These are phyloP conservation scores for Brasilioporus rufonigricans DNA, from an alignment of 768 basidiomycete genomes.

Conservation along the genomic window DNA sequence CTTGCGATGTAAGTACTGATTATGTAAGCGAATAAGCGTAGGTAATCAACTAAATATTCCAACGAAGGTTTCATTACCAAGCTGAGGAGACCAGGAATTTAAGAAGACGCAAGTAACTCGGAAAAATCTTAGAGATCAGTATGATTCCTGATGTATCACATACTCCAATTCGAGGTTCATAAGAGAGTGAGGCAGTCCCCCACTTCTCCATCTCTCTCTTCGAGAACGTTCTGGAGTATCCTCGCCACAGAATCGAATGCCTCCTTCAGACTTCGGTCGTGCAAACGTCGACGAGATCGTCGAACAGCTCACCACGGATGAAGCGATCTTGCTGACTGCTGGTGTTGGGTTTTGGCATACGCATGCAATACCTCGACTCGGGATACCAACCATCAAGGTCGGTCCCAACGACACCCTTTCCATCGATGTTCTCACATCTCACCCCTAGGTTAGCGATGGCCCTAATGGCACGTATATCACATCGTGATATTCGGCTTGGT, in stretches of 20 bases:
- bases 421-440: not conserved
- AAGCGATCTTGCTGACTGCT: constrained; percentile 68
- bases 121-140: constrained; percentile 11
- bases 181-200: not conserved
- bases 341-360: constrained; percentile 83
- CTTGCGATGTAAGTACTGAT: not conserved
- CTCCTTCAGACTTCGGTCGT: constrained; percentile 66
- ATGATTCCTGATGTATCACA: constrained; percentile 15
- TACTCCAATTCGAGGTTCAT: constrained; percentile 7
- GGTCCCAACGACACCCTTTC: constrained; percentile 6
- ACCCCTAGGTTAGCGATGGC: constrained; percentile 65
- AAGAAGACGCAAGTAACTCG: constrained; percentile 1
- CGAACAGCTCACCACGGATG: constrained; percentile 67
- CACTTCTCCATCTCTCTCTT: constrained; percentile 9
- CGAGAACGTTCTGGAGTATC: not conserved
- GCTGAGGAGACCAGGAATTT: constrained; percentile 21
- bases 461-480: constrained; percentile 56
- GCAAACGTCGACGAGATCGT: constrained; percentile 61
- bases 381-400: constrained; percentile 70
- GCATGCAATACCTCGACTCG: constrained; percentile 57
- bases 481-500: not conserved
- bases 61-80: too few species aligned
- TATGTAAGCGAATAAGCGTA: too few species aligned
- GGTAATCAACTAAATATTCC: too few species aligned
- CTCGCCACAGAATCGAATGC: constrained; percentile 38